Evolutionary conservation across 805 yeast species (phyloP).

Genomic region (Lipomyces kockii): DNA sequence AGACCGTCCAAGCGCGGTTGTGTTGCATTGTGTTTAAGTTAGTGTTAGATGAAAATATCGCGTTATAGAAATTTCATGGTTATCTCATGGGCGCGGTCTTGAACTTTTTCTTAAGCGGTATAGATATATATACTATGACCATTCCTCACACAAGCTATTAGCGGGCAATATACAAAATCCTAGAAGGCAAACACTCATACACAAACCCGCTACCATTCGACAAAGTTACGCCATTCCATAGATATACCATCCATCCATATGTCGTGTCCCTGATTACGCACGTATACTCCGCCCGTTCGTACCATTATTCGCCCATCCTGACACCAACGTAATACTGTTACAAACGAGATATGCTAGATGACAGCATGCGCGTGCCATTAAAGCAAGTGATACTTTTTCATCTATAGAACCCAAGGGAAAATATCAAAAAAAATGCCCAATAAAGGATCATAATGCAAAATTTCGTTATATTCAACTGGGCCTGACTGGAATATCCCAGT

Average conservation of each 20-base stretch:
- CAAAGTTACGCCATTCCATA: not conserved
- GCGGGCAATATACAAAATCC: not conserved
- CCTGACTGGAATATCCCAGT: not conserved
- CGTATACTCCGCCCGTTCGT: not conserved
- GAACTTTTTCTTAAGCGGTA: no score
- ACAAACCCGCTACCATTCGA: not conserved
- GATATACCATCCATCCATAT: not conserved
- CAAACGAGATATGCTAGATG: not conserved
- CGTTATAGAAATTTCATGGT: no score
- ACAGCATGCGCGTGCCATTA: not conserved
- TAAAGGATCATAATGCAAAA: not conserved
- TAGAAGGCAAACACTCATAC: not conserved
- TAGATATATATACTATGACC: not conserved
- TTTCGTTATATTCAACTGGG: not conserved
- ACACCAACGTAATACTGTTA: not conserved
- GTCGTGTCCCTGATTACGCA: not conserved
- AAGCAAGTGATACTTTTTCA: not conserved
- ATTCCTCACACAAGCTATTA: not conserved
- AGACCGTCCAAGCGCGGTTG: no score
- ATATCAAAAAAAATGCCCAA: not conserved
- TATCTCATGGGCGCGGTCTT: no score
- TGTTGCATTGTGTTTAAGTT: no score
- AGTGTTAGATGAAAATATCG: no score
- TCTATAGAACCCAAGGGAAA: not conserved
- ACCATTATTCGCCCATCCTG: not conserved